phyloP scores from a whole-genome alignment of 2,329 filamentous ascomycete genomes.

The Trichophyton rubrum region DNA sequence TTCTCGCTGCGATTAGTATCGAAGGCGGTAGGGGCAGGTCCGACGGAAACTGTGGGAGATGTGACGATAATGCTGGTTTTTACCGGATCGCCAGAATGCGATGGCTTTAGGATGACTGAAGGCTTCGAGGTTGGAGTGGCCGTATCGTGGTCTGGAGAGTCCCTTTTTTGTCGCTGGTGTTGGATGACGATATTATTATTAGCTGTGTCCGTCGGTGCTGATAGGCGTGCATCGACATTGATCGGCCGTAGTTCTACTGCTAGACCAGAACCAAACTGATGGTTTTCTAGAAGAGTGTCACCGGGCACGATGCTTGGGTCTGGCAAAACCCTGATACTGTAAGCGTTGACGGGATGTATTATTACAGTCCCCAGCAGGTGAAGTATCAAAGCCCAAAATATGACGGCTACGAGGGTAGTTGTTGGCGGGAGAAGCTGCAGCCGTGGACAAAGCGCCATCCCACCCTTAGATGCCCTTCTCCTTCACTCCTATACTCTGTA shows the following conservation, averaged over 20 bases:
- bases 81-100: background rate
- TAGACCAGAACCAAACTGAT: background rate
- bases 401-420: background rate
- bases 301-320: background rate
- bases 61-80: constrained; percentile 6
- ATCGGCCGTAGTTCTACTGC: background rate
- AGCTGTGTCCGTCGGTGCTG: background rate
- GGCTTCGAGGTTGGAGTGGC: background rate
- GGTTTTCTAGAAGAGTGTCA: background rate
- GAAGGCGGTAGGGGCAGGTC: constrained; percentile 50
- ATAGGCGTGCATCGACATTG: background rate
- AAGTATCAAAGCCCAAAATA: background rate
- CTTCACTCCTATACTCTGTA: background rate
- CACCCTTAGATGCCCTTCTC: background rate
- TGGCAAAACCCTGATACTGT: background rate
- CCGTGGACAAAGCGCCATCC: background rate
- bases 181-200: background rate
- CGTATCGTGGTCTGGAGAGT: background rate
- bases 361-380: background rate
- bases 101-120: background rate
- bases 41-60: constrained; percentile 12
- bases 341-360: background rate
- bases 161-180: background rate
- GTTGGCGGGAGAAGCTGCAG: background rate
- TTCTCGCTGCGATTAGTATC: constrained; percentile 53